Percentiles rank a stretch among this genome's conserved stretches.
Evolutionary conservation across 2,329 filamentous ascomycete species (phyloP).

Genomic region (Pseudofabraea citricarpa): DNA sequence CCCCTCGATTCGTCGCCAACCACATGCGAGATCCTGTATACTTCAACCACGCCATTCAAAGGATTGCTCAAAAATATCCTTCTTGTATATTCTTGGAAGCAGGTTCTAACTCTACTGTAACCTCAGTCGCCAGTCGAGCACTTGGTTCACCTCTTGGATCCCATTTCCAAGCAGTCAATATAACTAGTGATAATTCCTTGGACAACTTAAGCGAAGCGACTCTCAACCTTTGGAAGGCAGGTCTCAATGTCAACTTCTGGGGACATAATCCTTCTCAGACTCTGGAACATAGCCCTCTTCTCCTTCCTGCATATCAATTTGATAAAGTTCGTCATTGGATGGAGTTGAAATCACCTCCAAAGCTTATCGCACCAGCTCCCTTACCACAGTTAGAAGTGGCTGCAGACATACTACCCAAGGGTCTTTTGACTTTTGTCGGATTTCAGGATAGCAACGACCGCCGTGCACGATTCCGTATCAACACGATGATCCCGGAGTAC

Average conservation of each 20-base stretch:
- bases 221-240: slow-evolving; percentile 24
- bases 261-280: slow-evolving; percentile 20
- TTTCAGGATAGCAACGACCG: slow-evolving; percentile 22
- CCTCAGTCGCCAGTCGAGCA: background rate
- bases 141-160: background rate
- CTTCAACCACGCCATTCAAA: slow-evolving; percentile 17
- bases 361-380: background rate
- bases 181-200: slow-evolving; percentile 15
- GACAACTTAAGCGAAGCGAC: slow-evolving; percentile 20
- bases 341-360: slow-evolving; percentile 10
- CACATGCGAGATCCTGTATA: slow-evolving; percentile 26
- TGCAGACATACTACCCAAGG: slow-evolving; percentile 9
- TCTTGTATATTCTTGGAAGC: slow-evolving; percentile 2
- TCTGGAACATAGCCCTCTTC: slow-evolving; percentile 12
- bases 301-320: slow-evolving; percentile 33
- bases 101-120: slow-evolving; percentile 5
- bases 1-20: background rate
- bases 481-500: slow-evolving; percentile 32
- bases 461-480: slow-evolving; percentile 35
- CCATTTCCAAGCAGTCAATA: slow-evolving; percentile 15
- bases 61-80: slow-evolving; percentile 14
- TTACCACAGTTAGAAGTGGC: background rate
- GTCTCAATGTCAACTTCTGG: slow-evolving; percentile 25
- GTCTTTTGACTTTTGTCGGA: slow-evolving; percentile 25
- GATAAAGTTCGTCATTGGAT: slow-evolving; percentile 28